Evolutionary conservation across 306 rosid species (phyloP).

Genomic region (Inga oerstediana): DNA sequence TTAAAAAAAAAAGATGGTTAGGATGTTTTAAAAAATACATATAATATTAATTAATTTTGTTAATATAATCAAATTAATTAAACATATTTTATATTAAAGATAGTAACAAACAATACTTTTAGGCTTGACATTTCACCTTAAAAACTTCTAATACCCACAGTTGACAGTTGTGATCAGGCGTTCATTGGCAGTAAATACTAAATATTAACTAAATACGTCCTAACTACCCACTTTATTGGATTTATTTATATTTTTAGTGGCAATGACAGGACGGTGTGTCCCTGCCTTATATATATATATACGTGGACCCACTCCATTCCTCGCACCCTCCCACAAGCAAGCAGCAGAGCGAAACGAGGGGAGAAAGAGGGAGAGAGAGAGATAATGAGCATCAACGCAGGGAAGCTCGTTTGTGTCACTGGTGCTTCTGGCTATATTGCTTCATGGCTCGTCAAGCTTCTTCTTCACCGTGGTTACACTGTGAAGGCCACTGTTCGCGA

Average conservation of each 20-base stretch:
- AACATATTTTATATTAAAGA: too few species aligned
- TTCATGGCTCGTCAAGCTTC: conserved; percentile 57
- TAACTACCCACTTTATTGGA: too few species aligned
- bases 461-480: conserved; percentile 51
- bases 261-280: not conserved
- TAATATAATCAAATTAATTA: too few species aligned
- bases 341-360: not conserved
- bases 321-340: not conserved
- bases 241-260: not conserved
- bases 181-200: too few species aligned
- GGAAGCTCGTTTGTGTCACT: conserved; percentile 11
- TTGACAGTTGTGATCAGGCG: too few species aligned
- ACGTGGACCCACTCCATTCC: not conserved
- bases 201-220: too few species aligned
- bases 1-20: too few species aligned
- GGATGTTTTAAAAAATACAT: too few species aligned
- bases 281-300: not conserved
- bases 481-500: conserved; percentile 59
- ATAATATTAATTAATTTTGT: too few species aligned
- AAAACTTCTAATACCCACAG: too few species aligned
- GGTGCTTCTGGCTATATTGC: conserved; percentile 40
- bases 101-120: too few species aligned
- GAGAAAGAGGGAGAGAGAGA: not conserved
- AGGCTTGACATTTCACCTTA: too few species aligned
- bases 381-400: not conserved